Base-by-base conservation (phyloP, 1,139 yeast species). In the Candida dubliniensis region DNA sequence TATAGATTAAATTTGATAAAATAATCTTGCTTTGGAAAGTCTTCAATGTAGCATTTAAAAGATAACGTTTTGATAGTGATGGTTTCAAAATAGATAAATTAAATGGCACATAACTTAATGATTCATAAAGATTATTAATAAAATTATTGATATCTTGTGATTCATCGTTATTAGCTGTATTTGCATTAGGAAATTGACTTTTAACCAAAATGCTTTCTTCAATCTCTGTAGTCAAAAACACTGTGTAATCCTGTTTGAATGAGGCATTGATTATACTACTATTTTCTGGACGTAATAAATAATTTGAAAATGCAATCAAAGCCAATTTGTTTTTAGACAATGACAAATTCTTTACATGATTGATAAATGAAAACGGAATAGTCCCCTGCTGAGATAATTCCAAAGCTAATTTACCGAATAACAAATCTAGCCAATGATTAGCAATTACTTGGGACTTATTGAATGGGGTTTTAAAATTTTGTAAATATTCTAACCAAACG, bases 21-120 rank as follows among this genome's bases (percentile, higher is more conserved):
- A 73, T 64, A 2, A 58, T 50, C 46, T 64, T 66, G 50, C 73
- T 68, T 47, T 72, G 78, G 48, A 67, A 74, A 0, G 77, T 66
- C 42, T 63, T 67, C 32, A 60, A 58, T 2, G 68, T 58, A 34
- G 63, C 58, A 42, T 57, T 59, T 40, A 72, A 54, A 41, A 73
- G 59, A 47, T 61, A 67, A 42, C 57, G 61, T 44, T 71, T 71
- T 23, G 69, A 58, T 23, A 64, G 54, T 4, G 59, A 54, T 0
- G 68, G 66, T 38, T 58, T 60, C 38, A 69, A 47, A 31, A 68
- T 47, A 3, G 51, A 34, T 36, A 54, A 50, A 34, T 55, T 55
- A 44, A 52, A 54, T 2, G 64, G 61, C 10, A 63, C 57, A 34
- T 58, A 57, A 45, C 59, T 54, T 34, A 67, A 54, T 2, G 69